Conservation (phyloP, 768 basidiomycete species). For the Gautieria morchelliformis region DNA sequence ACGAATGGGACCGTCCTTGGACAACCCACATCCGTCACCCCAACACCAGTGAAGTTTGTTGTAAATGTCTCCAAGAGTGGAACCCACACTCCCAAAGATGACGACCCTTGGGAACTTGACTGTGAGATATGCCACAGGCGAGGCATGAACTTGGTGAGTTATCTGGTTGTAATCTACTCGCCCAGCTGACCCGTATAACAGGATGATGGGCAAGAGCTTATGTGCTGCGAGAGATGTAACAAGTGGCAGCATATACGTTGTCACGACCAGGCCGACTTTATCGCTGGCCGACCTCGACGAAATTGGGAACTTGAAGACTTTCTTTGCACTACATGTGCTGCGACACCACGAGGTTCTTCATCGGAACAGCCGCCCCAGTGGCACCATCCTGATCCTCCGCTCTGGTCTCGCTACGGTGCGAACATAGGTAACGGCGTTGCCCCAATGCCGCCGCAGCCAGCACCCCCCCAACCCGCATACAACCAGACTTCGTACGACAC, state of each 20-base stretch:
- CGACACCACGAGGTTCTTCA: not conserved
- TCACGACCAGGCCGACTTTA: slow-evolving; percentile 63
- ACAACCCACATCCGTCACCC: not conserved
- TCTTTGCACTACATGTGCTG: slow-evolving; percentile 49
- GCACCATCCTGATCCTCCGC: not conserved
- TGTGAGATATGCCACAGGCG: slow-evolving; percentile 76
- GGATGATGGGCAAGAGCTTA: slow-evolving; percentile 74
- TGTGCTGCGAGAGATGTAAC: slow-evolving; percentile 72
- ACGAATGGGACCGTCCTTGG: slow-evolving; percentile 4
- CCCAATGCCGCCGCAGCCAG: not conserved
- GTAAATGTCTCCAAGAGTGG: slow-evolving; percentile 27
- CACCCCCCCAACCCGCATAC: not conserved
- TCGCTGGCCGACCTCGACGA: slow-evolving; percentile 53
- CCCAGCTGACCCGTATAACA: slow-evolving; percentile 21
- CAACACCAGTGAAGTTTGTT: not conserved
- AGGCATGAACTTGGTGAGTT: slow-evolving; percentile 64
- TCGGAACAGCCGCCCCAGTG: not conserved
- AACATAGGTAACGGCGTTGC: not conserved
- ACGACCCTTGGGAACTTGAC: slow-evolving; percentile 76
- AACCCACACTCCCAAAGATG: slow-evolving; percentile 38
- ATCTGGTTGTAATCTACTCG: slow-evolving; percentile 1
- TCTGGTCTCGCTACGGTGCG: not conserved
- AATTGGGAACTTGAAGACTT: slow-evolving; percentile 88
- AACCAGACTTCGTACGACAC: not conserved
- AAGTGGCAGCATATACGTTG: slow-evolving; percentile 89